Conservation (phyloP, 2,329 filamentous ascomycete genomes). For the Botrytis fragariae region DNA sequence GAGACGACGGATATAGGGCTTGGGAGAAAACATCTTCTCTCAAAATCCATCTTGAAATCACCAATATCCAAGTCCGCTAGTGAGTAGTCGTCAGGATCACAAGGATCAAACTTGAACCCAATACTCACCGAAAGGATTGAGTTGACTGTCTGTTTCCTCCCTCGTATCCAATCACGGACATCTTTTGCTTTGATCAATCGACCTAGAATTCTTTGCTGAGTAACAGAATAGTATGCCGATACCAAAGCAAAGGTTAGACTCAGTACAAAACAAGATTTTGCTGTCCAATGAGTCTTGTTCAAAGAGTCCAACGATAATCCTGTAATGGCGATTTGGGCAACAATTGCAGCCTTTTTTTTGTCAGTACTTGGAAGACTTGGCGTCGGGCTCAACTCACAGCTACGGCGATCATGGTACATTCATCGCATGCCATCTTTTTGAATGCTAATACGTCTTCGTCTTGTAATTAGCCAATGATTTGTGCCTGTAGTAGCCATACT, state of each 20-base stretch:
- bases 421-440: constrained; percentile 5
- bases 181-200: neutral
- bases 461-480: neutral
- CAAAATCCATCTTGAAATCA: neutral
- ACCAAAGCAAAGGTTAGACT: neutral
- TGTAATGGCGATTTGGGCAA: constrained; percentile 1
- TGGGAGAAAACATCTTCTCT: neutral
- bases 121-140: neutral
- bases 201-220: neutral
- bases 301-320: neutral
- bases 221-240: neutral
- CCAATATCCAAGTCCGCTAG: neutral
- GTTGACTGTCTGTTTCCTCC: neutral
- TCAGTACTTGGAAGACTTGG: neutral
- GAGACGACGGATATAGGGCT: neutral
- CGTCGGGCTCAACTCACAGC: neutral
- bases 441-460: neutral
- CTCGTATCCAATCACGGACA: constrained; percentile 2
- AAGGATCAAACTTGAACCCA: neutral
- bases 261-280: constrained; percentile 3
- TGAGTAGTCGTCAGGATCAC: neutral
- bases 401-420: constrained; percentile 9
- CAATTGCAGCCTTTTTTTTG: neutral
- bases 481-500: neutral
- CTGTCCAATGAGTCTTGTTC: neutral